Base-by-base conservation (phyloP, 805 yeast species). In the Metschnikowia reukaufii region DNA sequence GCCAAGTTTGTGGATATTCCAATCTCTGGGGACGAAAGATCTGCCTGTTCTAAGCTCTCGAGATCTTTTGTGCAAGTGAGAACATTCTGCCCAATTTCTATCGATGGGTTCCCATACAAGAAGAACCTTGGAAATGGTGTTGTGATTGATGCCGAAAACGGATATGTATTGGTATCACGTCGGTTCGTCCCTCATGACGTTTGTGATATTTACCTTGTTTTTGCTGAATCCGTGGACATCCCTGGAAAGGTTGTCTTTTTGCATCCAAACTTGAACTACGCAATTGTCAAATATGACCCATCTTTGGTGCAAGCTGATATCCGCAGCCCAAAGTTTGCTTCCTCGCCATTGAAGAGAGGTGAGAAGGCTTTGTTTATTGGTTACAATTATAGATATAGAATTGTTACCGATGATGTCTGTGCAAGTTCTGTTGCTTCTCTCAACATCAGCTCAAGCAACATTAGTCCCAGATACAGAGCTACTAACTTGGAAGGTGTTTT, bases 231-330 rank as follows among this genome's bases (percentile, higher is more conserved):
- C 0, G 79, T 88, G 18, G 81, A 84, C 53, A 77, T 90, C 12
- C 88, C 95, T 0, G 97, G 85, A 1, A 74, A 81, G 52, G 94
- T 90, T 20, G 82, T 82, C 18, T 91, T 89, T 57, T 69, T 88
- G 59, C 97, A 90, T 62, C 97, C 97, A 29, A 81, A 88, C 31
- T 88, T 85, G 56, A 90, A 90, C 56, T 90, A 86, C 64, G 90
- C 95, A 1, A 80, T 90, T 47, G 73, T 91, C 20, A 80, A 87
- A 62, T 91, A 88, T 63, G 96, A 91, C 61, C 89, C 96, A 7
- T 58, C 72, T 4, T 67, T 88, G 42, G 84, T 91, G 13, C 63
- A 77, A 18, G 91, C 96, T 2, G 86, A 85, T 35, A 79, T 88
- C 7, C 67, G 71, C 37, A 78, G 95, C 1, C 94, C 96, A 4